Percentiles rank a stretch among this genome's conserved stretches.
Evolutionary conservation across 1,284 basidiomycete genomes (phyloP).

Genomic region (Marasmius fiardii): DNA sequence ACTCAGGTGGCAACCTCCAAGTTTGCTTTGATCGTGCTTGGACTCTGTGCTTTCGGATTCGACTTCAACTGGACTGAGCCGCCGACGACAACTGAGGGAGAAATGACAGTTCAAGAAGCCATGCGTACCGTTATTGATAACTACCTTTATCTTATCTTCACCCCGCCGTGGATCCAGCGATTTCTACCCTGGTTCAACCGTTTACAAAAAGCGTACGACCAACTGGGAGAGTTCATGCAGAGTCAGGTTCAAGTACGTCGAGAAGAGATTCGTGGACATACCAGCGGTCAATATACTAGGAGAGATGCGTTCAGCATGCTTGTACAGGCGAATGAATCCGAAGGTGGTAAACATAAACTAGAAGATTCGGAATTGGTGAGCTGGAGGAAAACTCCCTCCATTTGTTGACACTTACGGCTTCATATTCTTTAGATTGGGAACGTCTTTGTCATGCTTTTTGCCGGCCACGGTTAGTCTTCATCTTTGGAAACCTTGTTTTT

Average conservation of each 20-base stretch:
- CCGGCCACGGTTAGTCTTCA: constrained; percentile 17
- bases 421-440: constrained; percentile 16
- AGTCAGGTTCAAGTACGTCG: constrained; percentile 9
- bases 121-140: constrained; percentile 8
- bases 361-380: constrained; percentile 15
- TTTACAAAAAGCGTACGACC: constrained; percentile 14
- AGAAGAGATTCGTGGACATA: constrained; percentile 1
- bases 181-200: constrained; percentile 13
- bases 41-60: constrained; percentile 13
- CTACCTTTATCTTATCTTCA: constrained; percentile 8
- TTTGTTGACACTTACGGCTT: neutral
- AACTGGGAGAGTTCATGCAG: constrained; percentile 13
- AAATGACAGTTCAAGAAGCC: constrained; percentile 11
- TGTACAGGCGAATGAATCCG: constrained; percentile 16
- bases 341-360: constrained; percentile 11
- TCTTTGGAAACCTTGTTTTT: neutral
- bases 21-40: constrained; percentile 10
- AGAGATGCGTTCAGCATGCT: constrained; percentile 16
- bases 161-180: constrained; percentile 6
- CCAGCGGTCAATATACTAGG: neutral
- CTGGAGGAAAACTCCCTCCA: neutral
- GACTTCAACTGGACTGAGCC: constrained; percentile 10
- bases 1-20: constrained; percentile 10
- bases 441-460: constrained; percentile 18
- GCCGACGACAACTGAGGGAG: constrained; percentile 1